Conservation (phyloP, 352 stramenopile genomes). For the Thalassiosira sp. region DNA sequence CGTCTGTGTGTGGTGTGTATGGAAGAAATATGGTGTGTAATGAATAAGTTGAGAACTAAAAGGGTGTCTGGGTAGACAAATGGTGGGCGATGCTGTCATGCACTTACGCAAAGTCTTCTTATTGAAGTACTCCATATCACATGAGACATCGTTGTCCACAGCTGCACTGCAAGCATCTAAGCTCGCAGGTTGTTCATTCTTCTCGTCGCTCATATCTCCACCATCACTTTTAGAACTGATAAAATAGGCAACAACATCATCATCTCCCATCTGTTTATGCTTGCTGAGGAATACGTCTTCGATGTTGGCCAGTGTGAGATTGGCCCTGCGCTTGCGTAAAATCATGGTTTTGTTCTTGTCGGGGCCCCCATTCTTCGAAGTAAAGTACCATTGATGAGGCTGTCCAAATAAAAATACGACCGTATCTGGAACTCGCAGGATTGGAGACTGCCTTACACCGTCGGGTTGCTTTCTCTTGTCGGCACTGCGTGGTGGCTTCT, state of each 20-base stretch:
- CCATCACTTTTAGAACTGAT: slow-evolving; percentile 68
- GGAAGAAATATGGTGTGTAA: background rate
- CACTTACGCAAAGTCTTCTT: slow-evolving; percentile 75
- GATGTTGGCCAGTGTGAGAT: slow-evolving; percentile 91
- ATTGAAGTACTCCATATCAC: slow-evolving; percentile 93
- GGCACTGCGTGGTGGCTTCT: background rate
- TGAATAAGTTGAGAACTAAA: background rate
- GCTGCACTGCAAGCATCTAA: slow-evolving; percentile 24
- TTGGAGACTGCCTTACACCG: too few relatives aligned
- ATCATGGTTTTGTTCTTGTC: slow-evolving; percentile 60
- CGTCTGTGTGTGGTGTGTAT: slow-evolving; percentile 62
- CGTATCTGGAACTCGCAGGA: slow-evolving; percentile 91
- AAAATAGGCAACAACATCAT: slow-evolving; percentile 92
- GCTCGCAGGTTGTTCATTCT: slow-evolving; percentile 44
- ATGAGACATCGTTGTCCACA: slow-evolving; percentile 18
- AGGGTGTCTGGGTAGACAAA: background rate
- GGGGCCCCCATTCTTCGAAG: slow-evolving; percentile 68
- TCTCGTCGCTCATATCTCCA: slow-evolving; percentile 15
- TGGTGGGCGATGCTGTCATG: background rate
- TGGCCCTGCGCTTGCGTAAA: slow-evolving; percentile 70
- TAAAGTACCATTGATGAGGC: slow-evolving; percentile 95
- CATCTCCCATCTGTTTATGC: slow-evolving; percentile 52
- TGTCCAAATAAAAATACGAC: slow-evolving; percentile 92
- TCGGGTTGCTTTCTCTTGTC: background rate
- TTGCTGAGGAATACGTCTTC: slow-evolving; percentile 92